Percentiles rank a stretch among this genome's conserved stretches.
These are phyloP conservation scores for Wickerhamomyces sp. DNA, from an alignment of 1,139 yeast genomes.

Conservation along the genomic window DNA sequence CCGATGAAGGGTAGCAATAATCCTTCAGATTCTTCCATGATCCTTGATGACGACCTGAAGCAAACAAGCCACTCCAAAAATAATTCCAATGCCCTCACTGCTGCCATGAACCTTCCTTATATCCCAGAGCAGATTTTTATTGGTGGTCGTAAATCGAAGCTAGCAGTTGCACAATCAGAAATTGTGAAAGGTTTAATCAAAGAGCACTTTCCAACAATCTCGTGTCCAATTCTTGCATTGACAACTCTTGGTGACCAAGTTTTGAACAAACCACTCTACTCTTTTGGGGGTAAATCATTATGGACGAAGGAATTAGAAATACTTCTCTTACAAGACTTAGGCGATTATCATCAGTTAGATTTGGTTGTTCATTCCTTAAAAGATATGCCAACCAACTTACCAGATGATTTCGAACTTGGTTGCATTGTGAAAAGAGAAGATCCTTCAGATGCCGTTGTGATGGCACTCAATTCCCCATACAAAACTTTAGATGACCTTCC, in stretches of 20 bases:
- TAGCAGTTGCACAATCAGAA: constrained; percentile 85
- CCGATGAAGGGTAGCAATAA: constrained; percentile 13
- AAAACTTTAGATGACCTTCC: constrained; percentile 70
- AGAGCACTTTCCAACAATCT: constrained; percentile 51
- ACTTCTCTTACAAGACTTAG: constrained; percentile 56
- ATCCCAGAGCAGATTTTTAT: constrained; percentile 33
- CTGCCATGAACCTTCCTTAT: constrained; percentile 15
- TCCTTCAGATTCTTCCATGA: constrained; percentile 18
- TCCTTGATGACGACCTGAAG: constrained; percentile 15
- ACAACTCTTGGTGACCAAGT: constrained; percentile 89
- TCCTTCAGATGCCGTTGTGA: constrained; percentile 90
- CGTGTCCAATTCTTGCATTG: constrained; percentile 72
- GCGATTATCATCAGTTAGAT: constrained; percentile 68
- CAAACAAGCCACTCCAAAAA: constrained; percentile 6
- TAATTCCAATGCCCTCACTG: constrained; percentile 9
- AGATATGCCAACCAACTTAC: constrained; percentile 91
- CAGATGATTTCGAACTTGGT: constrained; percentile 86
- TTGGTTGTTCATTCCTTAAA: constrained; percentile 90
- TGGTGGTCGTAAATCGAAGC: constrained; percentile 84
- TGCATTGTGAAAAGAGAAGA: constrained; percentile 83
- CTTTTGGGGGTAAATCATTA: constrained; percentile 92
- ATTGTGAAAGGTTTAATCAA: constrained; percentile 61
- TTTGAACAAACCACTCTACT: constrained; percentile 78
- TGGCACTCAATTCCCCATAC: constrained; percentile 64
- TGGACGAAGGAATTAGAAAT: constrained; percentile 97